Evolutionary conservation across 257 asterid species (phyloP).

Genomic region (Ligustrum vulgare): DNA sequence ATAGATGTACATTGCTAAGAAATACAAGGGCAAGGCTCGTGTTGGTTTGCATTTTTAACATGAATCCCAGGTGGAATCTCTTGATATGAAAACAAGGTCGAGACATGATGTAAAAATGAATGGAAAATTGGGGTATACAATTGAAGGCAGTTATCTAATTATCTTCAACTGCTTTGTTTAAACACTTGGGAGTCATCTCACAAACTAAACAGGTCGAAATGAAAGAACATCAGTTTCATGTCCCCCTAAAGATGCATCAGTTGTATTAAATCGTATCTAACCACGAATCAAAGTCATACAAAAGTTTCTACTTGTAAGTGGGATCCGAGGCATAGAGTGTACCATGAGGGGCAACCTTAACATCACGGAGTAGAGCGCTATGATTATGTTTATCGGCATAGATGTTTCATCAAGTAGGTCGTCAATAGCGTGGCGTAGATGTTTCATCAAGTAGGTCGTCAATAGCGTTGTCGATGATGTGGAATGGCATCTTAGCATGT

Average conservation of each 20-base stretch:
- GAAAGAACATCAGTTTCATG: background rate
- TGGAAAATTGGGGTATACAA: too few relatives aligned
- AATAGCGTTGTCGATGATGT: too few relatives aligned
- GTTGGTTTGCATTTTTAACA: background rate
- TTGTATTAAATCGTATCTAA: background rate
- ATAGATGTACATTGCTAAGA: background rate
- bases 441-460: too few relatives aligned
- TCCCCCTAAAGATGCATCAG: background rate
- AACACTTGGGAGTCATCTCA: background rate
- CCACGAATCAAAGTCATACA: constrained; percentile 6
- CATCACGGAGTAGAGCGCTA: constrained; percentile 15
- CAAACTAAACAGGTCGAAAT: background rate
- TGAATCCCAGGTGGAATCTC: too few relatives aligned
- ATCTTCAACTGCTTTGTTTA: too few relatives aligned
- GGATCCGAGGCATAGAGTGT: constrained; percentile 25
- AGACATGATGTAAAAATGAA: too few relatives aligned
- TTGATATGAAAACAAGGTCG: too few relatives aligned
- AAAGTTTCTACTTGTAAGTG: constrained; percentile 50
- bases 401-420: constrained; percentile 59
- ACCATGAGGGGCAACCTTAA: constrained; percentile 19
- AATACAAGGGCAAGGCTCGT: too few relatives aligned
- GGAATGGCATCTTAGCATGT: constrained; percentile 6
- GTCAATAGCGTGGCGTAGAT: too few relatives aligned
- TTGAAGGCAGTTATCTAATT: too few relatives aligned
- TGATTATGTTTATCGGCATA: constrained; percentile 13